Evolutionary conservation across 345 rosid species (phyloP).

Genomic region (Orychophragmus violaceus): DNA sequence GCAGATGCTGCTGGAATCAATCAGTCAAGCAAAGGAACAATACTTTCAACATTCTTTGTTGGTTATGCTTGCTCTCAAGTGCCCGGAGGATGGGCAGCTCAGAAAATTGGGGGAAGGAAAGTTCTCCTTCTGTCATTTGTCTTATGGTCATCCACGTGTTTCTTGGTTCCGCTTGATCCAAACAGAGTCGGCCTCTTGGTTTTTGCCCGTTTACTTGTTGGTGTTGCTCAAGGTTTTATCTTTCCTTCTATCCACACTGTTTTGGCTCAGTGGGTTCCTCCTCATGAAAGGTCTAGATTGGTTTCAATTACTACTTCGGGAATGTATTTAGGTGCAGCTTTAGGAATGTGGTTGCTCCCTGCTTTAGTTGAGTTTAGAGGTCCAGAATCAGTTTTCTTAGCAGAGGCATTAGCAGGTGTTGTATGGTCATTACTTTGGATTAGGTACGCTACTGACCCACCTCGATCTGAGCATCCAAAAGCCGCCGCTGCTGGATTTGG

Average conservation of each 20-base stretch:
- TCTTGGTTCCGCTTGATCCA: slow-evolving; percentile 80
- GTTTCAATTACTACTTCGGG: slow-evolving; percentile 96
- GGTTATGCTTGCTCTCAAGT: slow-evolving; percentile 97
- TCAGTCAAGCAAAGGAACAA: slow-evolving; percentile 86
- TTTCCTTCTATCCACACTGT: slow-evolving; percentile 96
- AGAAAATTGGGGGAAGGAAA: slow-evolving; percentile 79
- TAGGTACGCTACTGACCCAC: slow-evolving; percentile 76
- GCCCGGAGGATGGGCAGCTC: slow-evolving; percentile 99
- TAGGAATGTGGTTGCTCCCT: slow-evolving; percentile 93
- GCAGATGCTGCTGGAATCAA: slow-evolving; percentile 88
- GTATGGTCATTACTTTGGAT: slow-evolving; percentile 90
- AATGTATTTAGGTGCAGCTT: slow-evolving; percentile 96
- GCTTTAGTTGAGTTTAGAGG: slow-evolving; percentile 78
- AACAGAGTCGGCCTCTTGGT: slow-evolving; percentile 54
- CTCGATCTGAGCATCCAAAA: slow-evolving; percentile 85
- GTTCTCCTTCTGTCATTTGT: slow-evolving; percentile 87
- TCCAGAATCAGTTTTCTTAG: slow-evolving; percentile 79
- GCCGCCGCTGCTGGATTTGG: slow-evolving; percentile 89
- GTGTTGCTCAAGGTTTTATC: slow-evolving; percentile 97
- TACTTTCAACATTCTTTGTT: slow-evolving; percentile 78
- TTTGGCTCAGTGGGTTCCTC: slow-evolving; percentile 98
- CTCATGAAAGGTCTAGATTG: slow-evolving; percentile 95
- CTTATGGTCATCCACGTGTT: slow-evolving; percentile 86
- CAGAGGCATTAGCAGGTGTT: slow-evolving; percentile 81
- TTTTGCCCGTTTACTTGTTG: slow-evolving; percentile 85